Evolutionary conservation across 495 filamentous ascomycete species (phyloP).

Genomic region (Neurospora sp.): DNA sequence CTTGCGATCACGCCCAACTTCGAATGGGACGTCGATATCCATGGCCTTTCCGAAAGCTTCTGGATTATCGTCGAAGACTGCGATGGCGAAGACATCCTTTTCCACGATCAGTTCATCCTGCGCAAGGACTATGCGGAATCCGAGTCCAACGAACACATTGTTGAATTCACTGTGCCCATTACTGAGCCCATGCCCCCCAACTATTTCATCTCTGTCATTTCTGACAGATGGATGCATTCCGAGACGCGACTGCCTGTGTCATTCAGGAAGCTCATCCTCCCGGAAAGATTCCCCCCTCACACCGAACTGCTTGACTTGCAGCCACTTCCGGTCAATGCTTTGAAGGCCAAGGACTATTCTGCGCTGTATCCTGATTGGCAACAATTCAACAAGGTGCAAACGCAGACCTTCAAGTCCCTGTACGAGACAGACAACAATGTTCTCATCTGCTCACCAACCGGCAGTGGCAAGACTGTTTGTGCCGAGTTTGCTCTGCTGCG

Average conservation of each 20-base stretch:
- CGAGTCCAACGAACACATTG: slow-evolving; percentile 83
- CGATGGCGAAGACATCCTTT: slow-evolving; percentile 92
- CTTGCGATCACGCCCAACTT: slow-evolving; percentile 92
- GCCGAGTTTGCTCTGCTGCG: slow-evolving; percentile 87
- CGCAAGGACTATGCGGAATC: slow-evolving; percentile 73
- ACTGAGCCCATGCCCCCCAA: slow-evolving; percentile 97
- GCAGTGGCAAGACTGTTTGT: slow-evolving; percentile 93
- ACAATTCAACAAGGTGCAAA: slow-evolving; percentile 95
- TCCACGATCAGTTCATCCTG: slow-evolving; percentile 89
- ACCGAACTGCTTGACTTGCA: slow-evolving; percentile 86
- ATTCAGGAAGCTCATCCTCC: slow-evolving; percentile 88
- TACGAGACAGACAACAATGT: slow-evolving; percentile 88
- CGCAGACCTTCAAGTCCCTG: slow-evolving; percentile 89
- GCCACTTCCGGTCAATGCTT: slow-evolving; percentile 71
- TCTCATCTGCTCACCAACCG: slow-evolving; percentile 79
- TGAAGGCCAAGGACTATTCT: slow-evolving; percentile 78
- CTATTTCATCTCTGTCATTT: slow-evolving; percentile 91
- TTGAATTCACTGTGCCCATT: slow-evolving; percentile 94
- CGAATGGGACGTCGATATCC: slow-evolving; percentile 85
- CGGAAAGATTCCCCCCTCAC: slow-evolving; percentile 90
- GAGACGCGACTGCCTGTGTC: slow-evolving; percentile 89
- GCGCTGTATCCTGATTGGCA: slow-evolving; percentile 76
- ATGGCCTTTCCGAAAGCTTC: slow-evolving; percentile 82
- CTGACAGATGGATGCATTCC: slow-evolving; percentile 96
- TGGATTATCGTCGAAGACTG: slow-evolving; percentile 98